Evolutionary conservation across 352 stramenopile species (phyloP).

Genomic region (Globisporangium canariense): DNA sequence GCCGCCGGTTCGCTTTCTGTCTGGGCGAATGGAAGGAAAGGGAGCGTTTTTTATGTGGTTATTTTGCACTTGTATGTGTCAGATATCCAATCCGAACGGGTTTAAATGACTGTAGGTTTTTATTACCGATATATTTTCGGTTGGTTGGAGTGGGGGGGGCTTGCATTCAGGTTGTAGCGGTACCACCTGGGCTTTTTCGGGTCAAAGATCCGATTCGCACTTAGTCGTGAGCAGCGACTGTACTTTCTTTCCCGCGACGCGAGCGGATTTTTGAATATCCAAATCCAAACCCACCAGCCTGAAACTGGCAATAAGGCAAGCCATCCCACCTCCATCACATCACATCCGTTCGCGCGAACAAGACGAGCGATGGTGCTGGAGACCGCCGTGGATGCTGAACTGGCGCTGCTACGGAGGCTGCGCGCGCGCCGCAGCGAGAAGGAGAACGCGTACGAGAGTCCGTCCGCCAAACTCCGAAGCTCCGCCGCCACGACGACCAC

Average conservation of each 20-base stretch:
- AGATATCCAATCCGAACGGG: neutral
- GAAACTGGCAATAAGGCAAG: neutral
- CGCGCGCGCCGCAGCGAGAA: conserved; percentile 20
- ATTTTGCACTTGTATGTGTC: neutral
- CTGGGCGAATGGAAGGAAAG: neutral
- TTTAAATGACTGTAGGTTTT: neutral
- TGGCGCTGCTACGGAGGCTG: conserved; percentile 18
- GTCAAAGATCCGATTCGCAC: conserved; percentile 5
- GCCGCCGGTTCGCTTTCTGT: neutral
- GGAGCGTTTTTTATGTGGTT: neutral
- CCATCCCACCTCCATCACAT: neutral
- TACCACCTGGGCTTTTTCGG: too few relatives aligned
- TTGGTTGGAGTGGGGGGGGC: too few relatives aligned
- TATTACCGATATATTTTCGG: neutral
- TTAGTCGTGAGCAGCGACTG: neutral
- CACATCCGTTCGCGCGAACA: neutral
- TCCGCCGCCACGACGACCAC: conserved; percentile 5
- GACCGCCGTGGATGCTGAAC: conserved; percentile 11
- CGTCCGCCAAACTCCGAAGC: conserved; percentile 12
- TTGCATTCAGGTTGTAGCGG: too few relatives aligned
- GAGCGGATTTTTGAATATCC: conserved; percentile 19
- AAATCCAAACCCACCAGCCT: conserved; percentile 7
- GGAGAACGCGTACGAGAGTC: conserved; percentile 19
- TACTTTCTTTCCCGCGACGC: conserved; percentile 12
- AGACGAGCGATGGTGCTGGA: conserved; percentile 13